Evolutionary conservation across 768 basidiomycete species (phyloP).

Genomic region (Bullera alba): DNA sequence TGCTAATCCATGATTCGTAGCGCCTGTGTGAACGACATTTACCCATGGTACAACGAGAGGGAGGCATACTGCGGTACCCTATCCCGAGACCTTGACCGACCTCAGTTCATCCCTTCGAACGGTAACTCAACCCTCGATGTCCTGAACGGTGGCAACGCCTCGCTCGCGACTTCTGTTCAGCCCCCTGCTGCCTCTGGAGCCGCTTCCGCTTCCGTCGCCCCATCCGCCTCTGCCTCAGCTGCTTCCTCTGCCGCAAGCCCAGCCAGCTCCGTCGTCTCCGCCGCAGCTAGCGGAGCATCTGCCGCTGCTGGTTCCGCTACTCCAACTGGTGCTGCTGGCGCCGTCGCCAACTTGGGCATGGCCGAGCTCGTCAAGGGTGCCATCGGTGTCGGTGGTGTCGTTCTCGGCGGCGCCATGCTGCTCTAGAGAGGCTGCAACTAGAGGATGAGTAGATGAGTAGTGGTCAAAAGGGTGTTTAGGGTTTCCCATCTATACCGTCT

Average conservation of each 20-base stretch:
- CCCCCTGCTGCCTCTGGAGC: neutral
- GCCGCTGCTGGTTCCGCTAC: neutral
- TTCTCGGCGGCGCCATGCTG: too few relatives aligned
- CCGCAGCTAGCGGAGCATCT: neutral
- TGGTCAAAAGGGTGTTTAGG: too few relatives aligned
- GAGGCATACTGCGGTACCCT: conserved; percentile 4
- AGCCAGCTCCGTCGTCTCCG: neutral
- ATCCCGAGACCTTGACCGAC: neutral
- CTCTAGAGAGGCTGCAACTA: too few relatives aligned
- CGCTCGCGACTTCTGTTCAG: too few relatives aligned
- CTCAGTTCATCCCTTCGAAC: conserved; percentile 6
- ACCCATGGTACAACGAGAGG: conserved; percentile 4
- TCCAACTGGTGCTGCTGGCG: neutral
- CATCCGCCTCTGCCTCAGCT: neutral
- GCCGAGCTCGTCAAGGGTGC: too few relatives aligned
- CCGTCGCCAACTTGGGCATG: too few relatives aligned
- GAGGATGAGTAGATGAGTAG: too few relatives aligned
- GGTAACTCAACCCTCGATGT: conserved; percentile 4
- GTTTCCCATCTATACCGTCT: too few relatives aligned
- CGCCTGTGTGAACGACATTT: conserved; percentile 4
- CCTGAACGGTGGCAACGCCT: neutral
- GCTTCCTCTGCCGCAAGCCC: neutral
- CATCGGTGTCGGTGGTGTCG: too few relatives aligned
- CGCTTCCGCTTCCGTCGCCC: neutral
- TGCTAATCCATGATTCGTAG: neutral